Evolutionary conservation across 202 grass and related monocot genomes (phyloP).

Genomic region (Carex sylvatica): DNA sequence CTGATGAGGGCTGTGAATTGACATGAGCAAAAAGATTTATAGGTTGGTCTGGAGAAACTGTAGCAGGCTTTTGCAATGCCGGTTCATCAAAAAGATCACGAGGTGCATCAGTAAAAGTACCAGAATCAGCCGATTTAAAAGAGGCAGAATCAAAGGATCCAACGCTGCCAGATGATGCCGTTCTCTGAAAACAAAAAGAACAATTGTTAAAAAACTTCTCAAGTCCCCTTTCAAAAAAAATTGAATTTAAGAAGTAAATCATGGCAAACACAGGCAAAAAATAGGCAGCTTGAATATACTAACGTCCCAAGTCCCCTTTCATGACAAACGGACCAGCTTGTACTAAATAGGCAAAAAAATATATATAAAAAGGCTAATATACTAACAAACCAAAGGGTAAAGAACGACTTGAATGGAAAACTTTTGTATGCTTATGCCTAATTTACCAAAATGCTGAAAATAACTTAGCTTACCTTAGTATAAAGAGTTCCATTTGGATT

Average conservation of each 20-base stretch:
- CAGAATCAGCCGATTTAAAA: constrained; percentile 45
- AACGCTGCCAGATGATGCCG: constrained; percentile 36
- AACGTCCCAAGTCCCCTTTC: too few relatives aligned
- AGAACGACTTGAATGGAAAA: constrained; percentile 3
- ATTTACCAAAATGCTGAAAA: background rate
- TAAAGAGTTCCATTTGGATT: constrained; percentile 31
- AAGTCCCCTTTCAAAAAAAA: background rate
- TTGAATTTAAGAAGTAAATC: constrained; percentile 19
- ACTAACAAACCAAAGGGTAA: background rate
- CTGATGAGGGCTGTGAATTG: constrained; percentile 26
- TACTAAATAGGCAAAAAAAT: background rate
- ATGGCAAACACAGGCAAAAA: background rate
- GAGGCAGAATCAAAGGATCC: constrained; percentile 36
- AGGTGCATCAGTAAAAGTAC: constrained; percentile 37
- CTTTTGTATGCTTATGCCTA: background rate
- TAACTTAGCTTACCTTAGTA: constrained; percentile 36
- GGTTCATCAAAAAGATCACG: constrained; percentile 36
- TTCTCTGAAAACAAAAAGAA: constrained; percentile 42
- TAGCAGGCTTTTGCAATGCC: constrained; percentile 29
- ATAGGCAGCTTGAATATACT: too few relatives aligned
- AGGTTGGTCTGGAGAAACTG: constrained; percentile 35
- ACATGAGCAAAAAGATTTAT: constrained; percentile 57
- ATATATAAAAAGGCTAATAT: background rate
- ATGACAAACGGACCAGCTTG: background rate
- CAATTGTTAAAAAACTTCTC: constrained; percentile 19